Conservation (phyloP, 2,329 filamentous ascomycete species). For the Microcyclospora pomicola region DNA sequence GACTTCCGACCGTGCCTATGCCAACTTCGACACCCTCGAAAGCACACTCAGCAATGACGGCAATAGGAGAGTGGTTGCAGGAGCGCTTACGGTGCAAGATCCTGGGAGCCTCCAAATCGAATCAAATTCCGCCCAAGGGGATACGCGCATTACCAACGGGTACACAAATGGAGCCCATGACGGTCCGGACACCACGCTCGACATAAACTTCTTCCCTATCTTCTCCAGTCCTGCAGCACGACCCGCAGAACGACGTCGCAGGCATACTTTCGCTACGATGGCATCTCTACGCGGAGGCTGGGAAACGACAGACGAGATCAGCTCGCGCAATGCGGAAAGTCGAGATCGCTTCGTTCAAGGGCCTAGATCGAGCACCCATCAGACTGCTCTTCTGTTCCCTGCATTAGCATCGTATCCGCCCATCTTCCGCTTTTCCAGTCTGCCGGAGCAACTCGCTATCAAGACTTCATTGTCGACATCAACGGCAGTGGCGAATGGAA, state of each 20-base stretch:
- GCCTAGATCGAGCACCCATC: conserved; percentile 22
- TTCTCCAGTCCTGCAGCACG: conserved; percentile 3
- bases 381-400: conserved; percentile 51
- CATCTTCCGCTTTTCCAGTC: conserved; percentile 45
- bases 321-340: conserved; percentile 17
- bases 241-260: conserved; percentile 1
- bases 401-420: conserved; percentile 70
- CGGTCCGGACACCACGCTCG: conserved; percentile 6
- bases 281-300: conserved; percentile 28
- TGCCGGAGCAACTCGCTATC: conserved; percentile 30
- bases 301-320: conserved; percentile 19
- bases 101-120: conserved; percentile 19
- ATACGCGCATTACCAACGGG: conserved; percentile 20
- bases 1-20: conserved; percentile 27
- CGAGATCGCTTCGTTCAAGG: conserved; percentile 20
- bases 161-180: conserved; percentile 10
- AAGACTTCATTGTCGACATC: conserved; percentile 54
- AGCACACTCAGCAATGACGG: conserved; percentile 59
- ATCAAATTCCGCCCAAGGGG: conserved; percentile 16
- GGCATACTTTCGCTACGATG: conserved; percentile 28
- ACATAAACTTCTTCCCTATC: conserved; percentile 18
- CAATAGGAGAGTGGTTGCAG: conserved; percentile 63
- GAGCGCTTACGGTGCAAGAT: conserved; percentile 50
- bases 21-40: conserved; percentile 49
- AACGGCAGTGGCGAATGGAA: conserved; percentile 52